phyloP scores from a whole-genome alignment of 139 green algal species.

The Gonium pectorale region DNA sequence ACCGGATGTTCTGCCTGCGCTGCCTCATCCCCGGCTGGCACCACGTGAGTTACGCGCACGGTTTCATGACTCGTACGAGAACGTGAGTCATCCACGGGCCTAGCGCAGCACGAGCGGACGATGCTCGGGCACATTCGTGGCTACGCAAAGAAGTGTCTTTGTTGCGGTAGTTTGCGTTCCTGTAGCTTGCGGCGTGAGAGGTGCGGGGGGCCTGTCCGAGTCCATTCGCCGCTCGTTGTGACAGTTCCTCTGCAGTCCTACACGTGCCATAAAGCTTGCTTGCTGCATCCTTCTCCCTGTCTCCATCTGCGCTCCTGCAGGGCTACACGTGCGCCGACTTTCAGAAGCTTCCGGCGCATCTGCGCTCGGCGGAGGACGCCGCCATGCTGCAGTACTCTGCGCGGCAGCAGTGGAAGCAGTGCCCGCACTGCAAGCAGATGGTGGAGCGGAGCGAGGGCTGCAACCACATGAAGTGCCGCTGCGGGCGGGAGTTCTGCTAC shows the following conservation, averaged over 20 bases:
- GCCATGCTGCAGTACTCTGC: constrained; percentile 54
- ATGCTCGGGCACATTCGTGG: no score
- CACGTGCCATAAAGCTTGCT: background rate
- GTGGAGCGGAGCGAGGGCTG: constrained; percentile 68
- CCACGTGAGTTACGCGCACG: background rate
- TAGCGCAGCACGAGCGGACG: no score
- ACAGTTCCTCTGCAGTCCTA: background rate
- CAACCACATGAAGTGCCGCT: constrained; percentile 68
- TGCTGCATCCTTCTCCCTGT: no score
- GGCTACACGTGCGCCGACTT: constrained; percentile 64
- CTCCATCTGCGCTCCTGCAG: background rate
- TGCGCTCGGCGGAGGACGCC: constrained; percentile 60
- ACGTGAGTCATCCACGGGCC: no score
- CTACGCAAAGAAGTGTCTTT: no score
- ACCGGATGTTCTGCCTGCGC: constrained; percentile 6
- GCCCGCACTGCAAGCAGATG: constrained; percentile 56
- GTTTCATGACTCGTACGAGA: background rate
- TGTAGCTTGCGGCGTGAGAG: no score
- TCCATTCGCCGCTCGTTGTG: no score
- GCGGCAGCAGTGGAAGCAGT: constrained; percentile 55
- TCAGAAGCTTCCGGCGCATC: constrained; percentile 58
- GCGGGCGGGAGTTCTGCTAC: constrained; percentile 64
- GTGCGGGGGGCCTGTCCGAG: no score
- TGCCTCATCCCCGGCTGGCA: constrained; percentile 50
- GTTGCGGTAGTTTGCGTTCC: no score